These are phyloP conservation scores for Picea engelmannii DNA, from an alignment of 83 land plant genomes.

Conservation along the genomic window DNA sequence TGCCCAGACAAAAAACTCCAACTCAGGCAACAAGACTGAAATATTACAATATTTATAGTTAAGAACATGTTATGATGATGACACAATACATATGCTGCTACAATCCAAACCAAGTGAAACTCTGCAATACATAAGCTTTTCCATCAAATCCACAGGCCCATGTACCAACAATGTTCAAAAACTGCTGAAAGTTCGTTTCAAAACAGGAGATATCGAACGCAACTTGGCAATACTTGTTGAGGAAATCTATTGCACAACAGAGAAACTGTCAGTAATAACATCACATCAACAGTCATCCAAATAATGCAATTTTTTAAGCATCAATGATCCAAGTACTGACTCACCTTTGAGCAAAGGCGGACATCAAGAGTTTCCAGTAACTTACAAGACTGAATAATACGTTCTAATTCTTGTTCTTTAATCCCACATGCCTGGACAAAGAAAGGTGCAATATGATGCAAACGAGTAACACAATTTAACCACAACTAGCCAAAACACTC, in stretches of 20 bases:
- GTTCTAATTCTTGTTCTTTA: conserved; percentile 31
- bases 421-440: conserved; percentile 39
- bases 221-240: conserved; percentile 33
- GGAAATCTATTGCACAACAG: conserved; percentile 19
- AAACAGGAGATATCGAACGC: conserved; percentile 40
- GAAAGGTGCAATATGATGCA: conserved; percentile 7
- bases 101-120: conserved; percentile 4
- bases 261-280: not conserved
- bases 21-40: not conserved
- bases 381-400: conserved; percentile 27
- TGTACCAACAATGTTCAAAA: not conserved
- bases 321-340: not conserved
- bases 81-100: not conserved
- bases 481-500: not conserved
- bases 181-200: conserved; percentile 57
- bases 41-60: no score
- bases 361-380: conserved; percentile 49
- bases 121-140: not conserved
- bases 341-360: conserved; percentile 44
- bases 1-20: not conserved
- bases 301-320: not conserved
- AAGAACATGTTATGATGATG: not conserved
- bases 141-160: not conserved
- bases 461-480: not conserved
- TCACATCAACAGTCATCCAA: not conserved